A percentile compares a stretch with the other conserved stretches of the same genome.
Evolutionary conservation across 441 rosid species (phyloP).

Genomic region (Brassica balearica): DNA sequence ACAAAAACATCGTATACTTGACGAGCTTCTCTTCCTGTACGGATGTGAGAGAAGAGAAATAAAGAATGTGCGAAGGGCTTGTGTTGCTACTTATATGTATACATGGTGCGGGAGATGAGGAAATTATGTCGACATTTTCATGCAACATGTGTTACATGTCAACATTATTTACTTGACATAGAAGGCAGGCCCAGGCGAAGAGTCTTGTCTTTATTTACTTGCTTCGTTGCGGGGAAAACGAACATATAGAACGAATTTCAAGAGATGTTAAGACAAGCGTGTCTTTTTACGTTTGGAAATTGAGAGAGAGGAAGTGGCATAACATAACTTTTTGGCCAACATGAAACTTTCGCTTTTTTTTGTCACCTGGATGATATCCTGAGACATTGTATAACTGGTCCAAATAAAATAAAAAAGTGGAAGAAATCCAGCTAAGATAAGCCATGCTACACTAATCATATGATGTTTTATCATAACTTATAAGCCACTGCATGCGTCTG

Average conservation of each 20-base stretch:
- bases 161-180: slow-evolving; percentile 22
- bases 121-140: slow-evolving; percentile 43
- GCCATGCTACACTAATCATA: slow-evolving; percentile 1
- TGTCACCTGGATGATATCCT: not conserved
- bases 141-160: slow-evolving; percentile 25
- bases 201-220: slow-evolving; percentile 20
- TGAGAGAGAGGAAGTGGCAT: not conserved
- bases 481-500: not conserved
- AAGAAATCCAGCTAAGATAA: not conserved
- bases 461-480: not conserved
- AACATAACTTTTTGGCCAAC: not conserved
- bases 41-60: slow-evolving; percentile 9
- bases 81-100: slow-evolving; percentile 26
- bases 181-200: slow-evolving; percentile 1
- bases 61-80: slow-evolving; percentile 23
- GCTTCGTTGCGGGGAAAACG: slow-evolving; percentile 9
- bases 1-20: not conserved
- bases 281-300: not conserved
- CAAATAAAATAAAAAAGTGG: not conserved
- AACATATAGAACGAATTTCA: not conserved
- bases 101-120: not conserved
- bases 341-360: not conserved
- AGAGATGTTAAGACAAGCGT: not conserved
- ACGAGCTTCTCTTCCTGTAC: slow-evolving; percentile 10
- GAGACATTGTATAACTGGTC: not conserved